Conservation (phyloP, 768 basidiomycete species). For the Russula vinacea region DNA sequence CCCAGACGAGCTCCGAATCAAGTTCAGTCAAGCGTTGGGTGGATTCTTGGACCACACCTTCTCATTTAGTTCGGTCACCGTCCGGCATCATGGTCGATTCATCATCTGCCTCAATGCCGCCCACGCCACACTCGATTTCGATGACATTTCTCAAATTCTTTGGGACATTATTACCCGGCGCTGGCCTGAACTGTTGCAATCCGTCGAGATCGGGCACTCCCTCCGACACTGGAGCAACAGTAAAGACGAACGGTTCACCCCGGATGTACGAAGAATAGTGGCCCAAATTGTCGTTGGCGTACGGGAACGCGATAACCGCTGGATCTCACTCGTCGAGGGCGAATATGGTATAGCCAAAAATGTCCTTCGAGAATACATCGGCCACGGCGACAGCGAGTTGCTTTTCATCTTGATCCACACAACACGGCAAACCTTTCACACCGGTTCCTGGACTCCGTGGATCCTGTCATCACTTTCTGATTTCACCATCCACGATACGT, state of each 20-base stretch:
- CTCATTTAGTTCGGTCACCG: background rate
- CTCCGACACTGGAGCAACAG: background rate
- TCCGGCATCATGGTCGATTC: background rate
- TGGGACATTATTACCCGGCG: background rate
- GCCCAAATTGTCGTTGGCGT: background rate
- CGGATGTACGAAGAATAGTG: background rate
- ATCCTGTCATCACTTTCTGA: background rate
- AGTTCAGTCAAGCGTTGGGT: background rate
- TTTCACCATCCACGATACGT: background rate
- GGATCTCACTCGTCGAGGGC: background rate
- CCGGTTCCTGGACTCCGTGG: background rate
- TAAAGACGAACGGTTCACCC: background rate
- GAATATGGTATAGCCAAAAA: background rate
- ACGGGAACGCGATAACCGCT: background rate
- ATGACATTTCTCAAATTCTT: background rate
- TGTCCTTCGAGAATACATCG: background rate
- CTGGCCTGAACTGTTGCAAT: background rate
- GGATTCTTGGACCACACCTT: slow-evolving; percentile 5
- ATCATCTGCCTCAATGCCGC: background rate
- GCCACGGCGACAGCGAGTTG: background rate
- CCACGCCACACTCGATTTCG: background rate
- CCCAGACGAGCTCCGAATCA: fast-evolving
- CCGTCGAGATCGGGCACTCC: background rate
- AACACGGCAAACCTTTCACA: background rate
- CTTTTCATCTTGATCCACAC: background rate